A percentile compares a stretch with the other conserved stretches of the same genome.
phyloP scores from a whole-genome alignment of 73 alveolate genomes.

The Halteria grandinella region DNA sequence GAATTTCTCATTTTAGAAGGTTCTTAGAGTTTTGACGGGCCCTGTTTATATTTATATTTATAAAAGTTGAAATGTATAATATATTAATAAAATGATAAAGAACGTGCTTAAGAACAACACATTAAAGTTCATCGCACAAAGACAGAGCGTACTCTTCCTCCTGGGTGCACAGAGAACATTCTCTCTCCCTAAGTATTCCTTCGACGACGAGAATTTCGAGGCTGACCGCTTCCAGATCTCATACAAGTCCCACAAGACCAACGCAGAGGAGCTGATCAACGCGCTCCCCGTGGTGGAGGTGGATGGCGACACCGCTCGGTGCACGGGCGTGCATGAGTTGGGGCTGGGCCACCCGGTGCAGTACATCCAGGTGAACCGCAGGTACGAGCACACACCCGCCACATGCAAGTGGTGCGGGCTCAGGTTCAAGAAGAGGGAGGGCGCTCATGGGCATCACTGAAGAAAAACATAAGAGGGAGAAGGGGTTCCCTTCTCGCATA shows the following conservation, averaged over 20 bases:
- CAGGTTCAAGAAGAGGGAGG: slow-evolving; percentile 23
- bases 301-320: slow-evolving; percentile 49
- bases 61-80: no score
- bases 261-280: slow-evolving; percentile 49
- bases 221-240: slow-evolving; percentile 13
- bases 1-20: no score
- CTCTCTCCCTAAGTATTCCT: slow-evolving; percentile 18
- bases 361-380: slow-evolving; percentile 34
- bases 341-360: slow-evolving; percentile 60
- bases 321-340: slow-evolving; percentile 47
- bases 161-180: not conserved
- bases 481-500: no score
- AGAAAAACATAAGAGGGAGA: no score
- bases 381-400: slow-evolving; percentile 28
- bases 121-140: no score
- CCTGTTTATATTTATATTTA: no score
- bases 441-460: no score
- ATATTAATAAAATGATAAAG: no score
- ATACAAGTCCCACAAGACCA: not conserved
- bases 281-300: slow-evolving; percentile 43
- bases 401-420: slow-evolving; percentile 60
- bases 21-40: no score
- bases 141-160: not conserved
- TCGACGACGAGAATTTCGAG: slow-evolving; percentile 29
- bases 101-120: no score